Evolutionary conservation across 2,329 filamentous ascomycete species (phyloP), one percentile per base, ranked within the genome.

Genomic region (Emydomyces testavorans): DNA sequence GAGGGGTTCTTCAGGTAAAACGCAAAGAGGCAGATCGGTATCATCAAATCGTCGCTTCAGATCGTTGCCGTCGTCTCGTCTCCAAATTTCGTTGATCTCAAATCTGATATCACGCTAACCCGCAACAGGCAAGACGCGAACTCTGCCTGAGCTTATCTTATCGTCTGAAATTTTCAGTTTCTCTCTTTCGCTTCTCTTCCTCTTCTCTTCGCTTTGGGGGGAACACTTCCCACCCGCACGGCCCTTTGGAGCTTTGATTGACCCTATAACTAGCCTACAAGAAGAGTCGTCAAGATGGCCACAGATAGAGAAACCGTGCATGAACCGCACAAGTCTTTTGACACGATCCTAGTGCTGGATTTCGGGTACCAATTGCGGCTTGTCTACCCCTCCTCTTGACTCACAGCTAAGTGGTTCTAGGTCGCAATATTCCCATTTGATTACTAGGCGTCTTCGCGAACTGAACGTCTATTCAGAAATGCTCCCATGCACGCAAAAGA

Each of bases 401-500:
- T 24, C 7, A 18, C 6, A 26, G n/a, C 16, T 38, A 23, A 41
- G 3, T 21, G 28, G 21, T 28, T 31, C 34, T 18, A 52, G 51
- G 16, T 51, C 49, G 16, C 49, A 51, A 36, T 50, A 50, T 29
- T 46, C 48, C 35, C 48, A 50, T 45, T 29, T 51, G 18, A 51
- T 51, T 26, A 51, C 40, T 23, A 21, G 49, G 35, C 38, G 49
- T 15, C 36, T 44, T 34, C 24, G 87, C 57, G 79, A 83, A 57
- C 76, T 93, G 66, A 83, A 82, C 70, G 77, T 93, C 64, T 94
- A 85, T 72, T 80, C 80, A 52, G 88, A 94, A 71, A 83, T 94
- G 81, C 78, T 93, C 36, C 85, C 85, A 18, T 94, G 45, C 49
- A 93, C 83, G 38, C 80, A 83, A 59, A 90, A 90, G 71, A 67